Conservation (phyloP, 495 filamentous ascomycete genomes). For the Platismatia glauca region DNA sequence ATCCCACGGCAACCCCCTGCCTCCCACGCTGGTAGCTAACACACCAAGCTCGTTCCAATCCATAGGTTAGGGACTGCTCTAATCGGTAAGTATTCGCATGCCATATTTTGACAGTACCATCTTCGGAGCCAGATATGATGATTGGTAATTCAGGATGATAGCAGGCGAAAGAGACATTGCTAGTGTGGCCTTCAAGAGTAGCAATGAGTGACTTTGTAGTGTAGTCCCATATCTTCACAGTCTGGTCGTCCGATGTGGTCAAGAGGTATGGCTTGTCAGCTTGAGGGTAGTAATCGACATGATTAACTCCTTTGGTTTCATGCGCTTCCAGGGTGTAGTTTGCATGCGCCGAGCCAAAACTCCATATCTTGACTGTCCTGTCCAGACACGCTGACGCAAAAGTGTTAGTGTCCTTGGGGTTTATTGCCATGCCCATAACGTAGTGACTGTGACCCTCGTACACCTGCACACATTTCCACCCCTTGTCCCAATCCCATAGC, state of each 20-base stretch:
- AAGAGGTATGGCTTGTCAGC: slow-evolving; percentile 95
- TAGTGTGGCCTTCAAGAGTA: slow-evolving; percentile 92
- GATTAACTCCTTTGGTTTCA: slow-evolving; percentile 96
- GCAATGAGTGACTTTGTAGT: slow-evolving; percentile 96
- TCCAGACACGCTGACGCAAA: slow-evolving; percentile 97
- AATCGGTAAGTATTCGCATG: slow-evolving; percentile 94
- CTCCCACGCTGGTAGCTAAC: slow-evolving; percentile 86
- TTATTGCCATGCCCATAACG: slow-evolving; percentile 99
- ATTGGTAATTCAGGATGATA: slow-evolving; percentile 96
- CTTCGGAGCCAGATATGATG: slow-evolving; percentile 97
- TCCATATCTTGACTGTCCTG: slow-evolving; percentile 98
- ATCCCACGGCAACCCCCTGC: slow-evolving; percentile 91
- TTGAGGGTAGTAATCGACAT: slow-evolving; percentile 95
- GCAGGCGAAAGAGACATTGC: slow-evolving; percentile 98
- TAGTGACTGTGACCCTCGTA: slow-evolving; percentile 98
- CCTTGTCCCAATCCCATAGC: slow-evolving; percentile 98
- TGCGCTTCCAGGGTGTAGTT: slow-evolving; percentile 97
- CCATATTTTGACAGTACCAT: slow-evolving; percentile 97
- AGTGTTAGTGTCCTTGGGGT: slow-evolving; percentile 97
- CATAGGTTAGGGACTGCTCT: slow-evolving; percentile 92
- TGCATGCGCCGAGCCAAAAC: slow-evolving; percentile 74
- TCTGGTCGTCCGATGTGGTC: slow-evolving; percentile 91
- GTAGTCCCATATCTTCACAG: slow-evolving; percentile 96
- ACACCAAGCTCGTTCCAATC: slow-evolving; percentile 95
- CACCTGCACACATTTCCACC: slow-evolving; percentile 95